Percentiles rank a stretch among this genome's conserved stretches.
Conservation (phyloP, 495 filamentous ascomycete species). For the Tuber microsphaerosporum region DNA sequence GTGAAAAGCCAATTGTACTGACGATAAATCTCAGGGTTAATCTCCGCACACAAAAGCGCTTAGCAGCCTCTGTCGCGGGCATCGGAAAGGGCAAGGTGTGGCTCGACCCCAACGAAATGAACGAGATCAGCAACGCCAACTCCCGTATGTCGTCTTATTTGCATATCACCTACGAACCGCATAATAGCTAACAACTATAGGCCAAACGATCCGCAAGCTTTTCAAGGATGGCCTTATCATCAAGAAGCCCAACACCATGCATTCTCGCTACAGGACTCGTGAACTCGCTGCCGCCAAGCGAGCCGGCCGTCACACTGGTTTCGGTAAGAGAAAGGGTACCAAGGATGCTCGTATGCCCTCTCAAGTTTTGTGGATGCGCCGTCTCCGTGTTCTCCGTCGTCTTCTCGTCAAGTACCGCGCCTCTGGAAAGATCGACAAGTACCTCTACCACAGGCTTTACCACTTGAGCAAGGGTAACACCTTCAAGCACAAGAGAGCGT, state of each 20-base stretch:
- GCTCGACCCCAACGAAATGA: conserved; percentile 99
- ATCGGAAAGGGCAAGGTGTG: conserved; percentile 99
- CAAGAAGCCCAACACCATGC: conserved; percentile 98
- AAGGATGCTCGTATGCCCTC: conserved; percentile 98
- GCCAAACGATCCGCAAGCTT: conserved; percentile 99
- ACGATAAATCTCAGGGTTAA: conserved; percentile 69
- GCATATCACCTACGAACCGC: not conserved
- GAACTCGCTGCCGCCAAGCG: conserved; percentile 82
- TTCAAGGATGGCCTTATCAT: conserved; percentile 99
- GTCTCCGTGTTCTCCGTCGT: conserved; percentile 96
- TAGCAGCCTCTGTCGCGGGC: conserved; percentile 93
- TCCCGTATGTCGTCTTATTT: conserved; percentile 53
- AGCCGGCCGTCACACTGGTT: conserved; percentile 91
- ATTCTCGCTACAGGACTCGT: conserved; percentile 91
- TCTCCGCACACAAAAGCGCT: conserved; percentile 98
- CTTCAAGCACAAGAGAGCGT: conserved; percentile 99
- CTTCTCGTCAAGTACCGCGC: conserved; percentile 99
- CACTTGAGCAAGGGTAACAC: conserved; percentile 99
- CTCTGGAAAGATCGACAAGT: conserved; percentile 99
- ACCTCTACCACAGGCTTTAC: conserved; percentile 99
- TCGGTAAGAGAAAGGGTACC: conserved; percentile 99
- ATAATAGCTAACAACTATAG: conserved; percentile 16
- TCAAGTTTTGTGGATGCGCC: conserved; percentile 98
- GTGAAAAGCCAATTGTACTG: conserved; percentile 7
- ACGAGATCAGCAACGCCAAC: conserved; percentile 99